Evolutionary conservation across 2,329 filamentous ascomycete genomes (phyloP), one percentile per base, ranked within the genome.

Genomic region (Fusarium paranaense): DNA sequence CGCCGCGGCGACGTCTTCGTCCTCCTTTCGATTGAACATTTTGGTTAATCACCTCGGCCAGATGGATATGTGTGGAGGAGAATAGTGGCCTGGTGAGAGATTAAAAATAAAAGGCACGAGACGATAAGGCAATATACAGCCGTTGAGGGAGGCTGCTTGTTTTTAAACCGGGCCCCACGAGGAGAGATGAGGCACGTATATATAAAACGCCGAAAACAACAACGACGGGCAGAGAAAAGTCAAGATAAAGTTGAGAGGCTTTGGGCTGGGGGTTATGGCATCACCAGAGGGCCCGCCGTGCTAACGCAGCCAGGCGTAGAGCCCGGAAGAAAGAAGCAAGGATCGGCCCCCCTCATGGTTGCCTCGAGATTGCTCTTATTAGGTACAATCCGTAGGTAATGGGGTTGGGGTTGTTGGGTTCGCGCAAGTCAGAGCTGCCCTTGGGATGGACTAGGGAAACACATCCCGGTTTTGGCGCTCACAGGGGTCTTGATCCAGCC

Each of bases 241-340:
- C 64, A 25, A 76, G 58, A 67, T 77, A 71, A 38, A 72, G 68
- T 72, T 72, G 62, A 38, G 64, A 69, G 66, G 57, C 62, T 56
- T 62, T 37, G 42, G 57, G 52, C 73, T 73, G 58, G 50, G 50
- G 64, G 71, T 68, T 71, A 76, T 76, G 71, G 74, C 71, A 78
- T 78, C 77, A 77, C 73, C 60, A 52, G 27, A 70, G 70, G 74
- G 69, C 71, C 77, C 73, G 71, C 74, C 22, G 30, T 47, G 50
- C 77, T 78, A 78, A 78, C 74, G 76, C 69, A 74, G 68, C 67
- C 57, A 62, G 71, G 71, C 56, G 66, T 70, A 74, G 61, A 65
- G 62, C 42, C 61, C 65, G 70, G 42, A 25, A 67, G 64, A 47
- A 47, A 67, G 45, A 74, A 74, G 65, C 70, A 76, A 69, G 71